Evolutionary conservation across 2,329 filamentous ascomycete genomes (phyloP).

Genomic region (Nemania abortiva): DNA sequence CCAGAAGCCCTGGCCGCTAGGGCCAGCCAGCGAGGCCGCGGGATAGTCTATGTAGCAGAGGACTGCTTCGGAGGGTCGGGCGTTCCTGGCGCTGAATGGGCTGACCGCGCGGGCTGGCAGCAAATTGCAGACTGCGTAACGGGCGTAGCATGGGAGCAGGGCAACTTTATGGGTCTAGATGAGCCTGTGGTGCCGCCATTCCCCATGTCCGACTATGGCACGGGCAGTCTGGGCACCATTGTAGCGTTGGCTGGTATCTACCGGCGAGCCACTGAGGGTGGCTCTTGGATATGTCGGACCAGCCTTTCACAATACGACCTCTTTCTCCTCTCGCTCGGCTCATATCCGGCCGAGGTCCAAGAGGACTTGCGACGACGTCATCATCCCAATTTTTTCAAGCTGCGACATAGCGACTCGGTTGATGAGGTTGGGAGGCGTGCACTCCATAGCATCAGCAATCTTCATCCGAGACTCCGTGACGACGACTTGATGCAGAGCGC

Average conservation of each 20-base stretch:
- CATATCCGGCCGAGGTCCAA: slow-evolving; percentile 62
- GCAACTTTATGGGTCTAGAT: slow-evolving; percentile 55
- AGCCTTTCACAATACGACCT: slow-evolving; percentile 54
- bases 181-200: slow-evolving; percentile 76
- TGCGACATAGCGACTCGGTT: slow-evolving; percentile 68
- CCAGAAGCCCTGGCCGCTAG: slow-evolving; percentile 65
- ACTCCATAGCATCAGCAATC: slow-evolving; percentile 62
- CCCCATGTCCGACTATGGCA: slow-evolving; percentile 66
- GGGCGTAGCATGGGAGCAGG: slow-evolving; percentile 54
- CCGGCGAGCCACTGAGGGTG: slow-evolving; percentile 50
- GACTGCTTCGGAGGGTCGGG: slow-evolving; percentile 77
- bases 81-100: slow-evolving; percentile 64
- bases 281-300: slow-evolving; percentile 53
- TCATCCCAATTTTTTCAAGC: slow-evolving; percentile 63
- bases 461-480: slow-evolving; percentile 51
- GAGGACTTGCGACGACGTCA: slow-evolving; percentile 61
- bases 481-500: slow-evolving; percentile 49
- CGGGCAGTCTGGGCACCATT: slow-evolving; percentile 52
- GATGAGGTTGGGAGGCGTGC: slow-evolving; percentile 69
- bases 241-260: slow-evolving; percentile 52
- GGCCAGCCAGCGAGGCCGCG: slow-evolving; percentile 67
- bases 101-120: slow-evolving; percentile 73
- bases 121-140: slow-evolving; percentile 56
- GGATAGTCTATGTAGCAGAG: slow-evolving; percentile 76
- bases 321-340: slow-evolving; percentile 56